Percentiles rank a stretch among this genome's conserved stretches.
phyloP scores from a whole-genome alignment of 495 filamentous ascomycete genomes.

The Terfezia boudieri region DNA sequence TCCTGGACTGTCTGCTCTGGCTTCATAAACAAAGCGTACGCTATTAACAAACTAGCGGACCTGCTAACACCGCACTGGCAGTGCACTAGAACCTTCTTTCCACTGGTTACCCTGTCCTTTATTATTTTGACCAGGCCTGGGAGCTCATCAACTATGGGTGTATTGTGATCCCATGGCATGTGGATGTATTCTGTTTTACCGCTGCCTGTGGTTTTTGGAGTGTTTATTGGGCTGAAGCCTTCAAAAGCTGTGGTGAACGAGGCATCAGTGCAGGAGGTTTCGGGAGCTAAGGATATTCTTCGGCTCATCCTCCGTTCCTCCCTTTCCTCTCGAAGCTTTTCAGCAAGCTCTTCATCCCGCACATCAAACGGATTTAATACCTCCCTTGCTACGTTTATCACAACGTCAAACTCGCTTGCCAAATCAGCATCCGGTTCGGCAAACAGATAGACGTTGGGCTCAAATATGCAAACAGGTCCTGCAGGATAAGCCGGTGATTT shows the following conservation, averaged over 20 bases:
- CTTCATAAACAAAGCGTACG: constrained; percentile 86
- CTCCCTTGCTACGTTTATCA: constrained; percentile 90
- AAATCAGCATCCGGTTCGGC: constrained; percentile 73
- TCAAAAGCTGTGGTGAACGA: constrained; percentile 59
- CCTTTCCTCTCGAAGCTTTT: constrained; percentile 16
- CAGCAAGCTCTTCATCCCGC: constrained; percentile 19
- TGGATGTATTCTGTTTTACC: constrained; percentile 74
- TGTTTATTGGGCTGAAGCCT: constrained; percentile 18
- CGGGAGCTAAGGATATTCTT: constrained; percentile 29
- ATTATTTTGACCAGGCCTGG: constrained; percentile 68
- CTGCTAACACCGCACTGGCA: constrained; percentile 92
- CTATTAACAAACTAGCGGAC: constrained; percentile 90
- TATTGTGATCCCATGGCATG: constrained; percentile 94
- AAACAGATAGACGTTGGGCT: constrained; percentile 80
- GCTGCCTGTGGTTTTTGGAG: constrained; percentile 12
- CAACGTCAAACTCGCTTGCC: constrained; percentile 67
- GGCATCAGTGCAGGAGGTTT: constrained; percentile 43
- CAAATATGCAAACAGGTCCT: constrained; percentile 78
- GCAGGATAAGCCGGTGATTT: constrained; percentile 81
- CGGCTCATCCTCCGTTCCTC: constrained; percentile 5
- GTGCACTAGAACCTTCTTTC: constrained; percentile 78
- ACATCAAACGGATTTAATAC: constrained; percentile 59
- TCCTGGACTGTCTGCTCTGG: constrained; percentile 72
- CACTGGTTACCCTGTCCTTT: constrained; percentile 49
- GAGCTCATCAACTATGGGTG: constrained; percentile 75